These are phyloP conservation scores for Conticribra guillardii DNA, from an alignment of 108 stramenopile species.

Conservation along the genomic window DNA sequence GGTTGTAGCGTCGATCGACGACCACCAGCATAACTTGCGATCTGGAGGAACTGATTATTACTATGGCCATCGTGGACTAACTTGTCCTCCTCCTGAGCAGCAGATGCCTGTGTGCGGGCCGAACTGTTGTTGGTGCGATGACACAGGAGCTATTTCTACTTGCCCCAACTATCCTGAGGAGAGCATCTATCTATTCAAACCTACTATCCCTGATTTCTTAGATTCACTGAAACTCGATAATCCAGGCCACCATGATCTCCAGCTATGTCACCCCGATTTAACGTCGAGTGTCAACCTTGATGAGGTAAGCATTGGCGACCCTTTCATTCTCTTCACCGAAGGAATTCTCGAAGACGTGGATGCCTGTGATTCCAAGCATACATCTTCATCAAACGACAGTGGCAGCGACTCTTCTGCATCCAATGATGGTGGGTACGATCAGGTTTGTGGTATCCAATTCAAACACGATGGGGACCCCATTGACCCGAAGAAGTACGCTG, in stretches of 20 bases:
- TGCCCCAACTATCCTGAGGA: slow-evolving; percentile 12
- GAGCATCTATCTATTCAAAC: slow-evolving; percentile 2
- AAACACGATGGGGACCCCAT: slow-evolving; percentile 1
- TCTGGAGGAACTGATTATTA: too few relatives aligned
- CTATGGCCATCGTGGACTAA: too few relatives aligned
- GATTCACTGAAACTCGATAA: slow-evolving; percentile 2
- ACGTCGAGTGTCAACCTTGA: slow-evolving; percentile 13
- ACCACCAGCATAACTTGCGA: too few relatives aligned
- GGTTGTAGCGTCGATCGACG: too few relatives aligned
- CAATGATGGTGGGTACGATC: not conserved
- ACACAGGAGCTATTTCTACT: not conserved
- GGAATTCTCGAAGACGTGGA: not conserved
- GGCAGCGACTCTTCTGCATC: not conserved
- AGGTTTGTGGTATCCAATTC: slow-evolving; percentile 23
- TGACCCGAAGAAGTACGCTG: not conserved
- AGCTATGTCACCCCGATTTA: slow-evolving; percentile 15
- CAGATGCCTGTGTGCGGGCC: slow-evolving; percentile 12
- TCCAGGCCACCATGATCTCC: slow-evolving; percentile 7
- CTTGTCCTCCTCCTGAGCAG: too few relatives aligned
- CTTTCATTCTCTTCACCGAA: slow-evolving; percentile 9
- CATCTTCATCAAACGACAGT: not conserved
- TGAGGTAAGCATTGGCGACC: not conserved
- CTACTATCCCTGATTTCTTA: slow-evolving; percentile 10
- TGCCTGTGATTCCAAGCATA: slow-evolving; percentile 3
- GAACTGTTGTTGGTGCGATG: slow-evolving; percentile 16